Conservation (phyloP, 2,329 filamentous ascomycete species). For the Penicillium psychrosexuale region DNA sequence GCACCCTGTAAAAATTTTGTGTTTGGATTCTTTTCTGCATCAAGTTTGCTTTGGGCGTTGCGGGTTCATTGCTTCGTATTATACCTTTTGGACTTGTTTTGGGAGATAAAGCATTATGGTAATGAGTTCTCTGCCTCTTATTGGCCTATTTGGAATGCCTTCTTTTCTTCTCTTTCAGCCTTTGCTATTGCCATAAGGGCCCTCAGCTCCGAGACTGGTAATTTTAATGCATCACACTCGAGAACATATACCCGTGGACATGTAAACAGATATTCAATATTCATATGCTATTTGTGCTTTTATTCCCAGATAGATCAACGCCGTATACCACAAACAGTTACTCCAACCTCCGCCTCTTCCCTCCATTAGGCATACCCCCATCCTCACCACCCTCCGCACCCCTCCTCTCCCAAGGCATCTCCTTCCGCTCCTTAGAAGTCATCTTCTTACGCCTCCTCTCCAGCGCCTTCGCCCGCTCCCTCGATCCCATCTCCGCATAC, state of each 20-base stretch:
- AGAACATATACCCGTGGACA: not conserved
- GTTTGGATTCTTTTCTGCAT: slow-evolving; percentile 14
- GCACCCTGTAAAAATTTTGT: slow-evolving; percentile 10
- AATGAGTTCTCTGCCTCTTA: slow-evolving; percentile 14
- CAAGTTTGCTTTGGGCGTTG: slow-evolving; percentile 10
- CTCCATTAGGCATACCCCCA: slow-evolving; percentile 17
- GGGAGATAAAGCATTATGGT: slow-evolving; percentile 19
- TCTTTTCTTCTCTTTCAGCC: slow-evolving; percentile 2
- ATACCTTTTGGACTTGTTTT: slow-evolving; percentile 21
- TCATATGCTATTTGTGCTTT: slow-evolving; percentile 1
- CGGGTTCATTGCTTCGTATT: slow-evolving; percentile 15
- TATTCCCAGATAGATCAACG: not conserved
- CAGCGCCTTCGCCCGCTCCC: slow-evolving; percentile 78
- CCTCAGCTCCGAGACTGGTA: not conserved
- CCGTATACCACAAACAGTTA: slow-evolving; percentile 11
- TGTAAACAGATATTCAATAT: not conserved
- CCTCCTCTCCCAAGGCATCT: slow-evolving; percentile 59
- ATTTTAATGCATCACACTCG: not conserved
- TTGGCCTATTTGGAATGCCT: not conserved
- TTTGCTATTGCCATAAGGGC: not conserved
- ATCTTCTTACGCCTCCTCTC: slow-evolving; percentile 89
- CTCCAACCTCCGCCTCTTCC: slow-evolving; percentile 30
- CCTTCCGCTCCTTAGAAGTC: slow-evolving; percentile 77
- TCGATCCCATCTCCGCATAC: slow-evolving; percentile 79
- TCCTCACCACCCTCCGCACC: slow-evolving; percentile 29